Evolutionary conservation across 2,329 filamentous ascomycete genomes (phyloP).

Genomic region (Nothopassalora personata): DNA sequence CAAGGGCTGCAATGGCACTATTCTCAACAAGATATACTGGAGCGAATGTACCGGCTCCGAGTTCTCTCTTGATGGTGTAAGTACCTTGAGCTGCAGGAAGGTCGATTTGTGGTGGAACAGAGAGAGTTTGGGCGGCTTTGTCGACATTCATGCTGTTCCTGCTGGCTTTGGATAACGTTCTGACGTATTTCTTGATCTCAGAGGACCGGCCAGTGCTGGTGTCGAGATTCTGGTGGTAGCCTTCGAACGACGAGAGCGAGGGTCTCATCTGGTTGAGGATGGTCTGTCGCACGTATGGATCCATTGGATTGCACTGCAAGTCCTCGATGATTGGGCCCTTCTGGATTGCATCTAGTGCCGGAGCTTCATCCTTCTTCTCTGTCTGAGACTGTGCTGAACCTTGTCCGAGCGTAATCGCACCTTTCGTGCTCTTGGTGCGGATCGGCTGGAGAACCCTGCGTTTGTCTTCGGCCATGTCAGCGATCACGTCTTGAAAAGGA

Average conservation of each 20-base stretch:
- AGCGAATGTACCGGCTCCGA: slow-evolving; percentile 90
- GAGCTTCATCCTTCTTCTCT: slow-evolving; percentile 19
- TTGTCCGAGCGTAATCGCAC: slow-evolving; percentile 34
- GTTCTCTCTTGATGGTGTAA: slow-evolving; percentile 76
- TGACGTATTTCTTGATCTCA: slow-evolving; percentile 79
- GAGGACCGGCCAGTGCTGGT: slow-evolving; percentile 60
- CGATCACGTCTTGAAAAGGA: slow-evolving; percentile 63
- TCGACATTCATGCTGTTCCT: slow-evolving; percentile 49
- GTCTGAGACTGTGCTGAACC: slow-evolving; percentile 31
- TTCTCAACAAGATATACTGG: slow-evolving; percentile 87
- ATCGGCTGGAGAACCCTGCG: slow-evolving; percentile 48
- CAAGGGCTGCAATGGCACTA: slow-evolving; percentile 31
- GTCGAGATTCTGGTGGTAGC: slow-evolving; percentile 69
- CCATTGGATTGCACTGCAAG: slow-evolving; percentile 80
- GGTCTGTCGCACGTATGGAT: slow-evolving; percentile 64
- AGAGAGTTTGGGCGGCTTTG: slow-evolving; percentile 57
- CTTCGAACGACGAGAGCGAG: slow-evolving; percentile 66
- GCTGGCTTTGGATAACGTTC: slow-evolving; percentile 55
- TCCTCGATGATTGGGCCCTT: slow-evolving; percentile 77
- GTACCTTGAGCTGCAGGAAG: slow-evolving; percentile 60
- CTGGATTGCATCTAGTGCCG: slow-evolving; percentile 40
- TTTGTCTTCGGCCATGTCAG: slow-evolving; percentile 41
- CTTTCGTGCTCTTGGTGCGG: slow-evolving; percentile 44
- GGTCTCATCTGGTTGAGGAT: slow-evolving; percentile 73
- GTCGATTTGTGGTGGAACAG: slow-evolving; percentile 58